Evolutionary conservation across 768 basidiomycete species (phyloP).

Genomic region (Boletales sp.): DNA sequence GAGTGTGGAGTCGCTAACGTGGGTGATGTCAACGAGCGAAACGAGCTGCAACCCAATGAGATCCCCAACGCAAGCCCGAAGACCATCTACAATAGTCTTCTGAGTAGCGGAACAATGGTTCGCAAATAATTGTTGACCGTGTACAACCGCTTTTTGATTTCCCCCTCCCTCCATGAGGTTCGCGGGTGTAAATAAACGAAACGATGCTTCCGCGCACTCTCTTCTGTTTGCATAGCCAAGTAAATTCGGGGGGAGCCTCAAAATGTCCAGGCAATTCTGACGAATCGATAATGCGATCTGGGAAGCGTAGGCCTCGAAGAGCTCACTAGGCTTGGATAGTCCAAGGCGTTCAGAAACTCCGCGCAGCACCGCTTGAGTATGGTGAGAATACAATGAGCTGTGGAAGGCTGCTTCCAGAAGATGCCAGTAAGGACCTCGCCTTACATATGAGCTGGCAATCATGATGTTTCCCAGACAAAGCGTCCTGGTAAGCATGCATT

Average conservation of each 20-base stretch:
- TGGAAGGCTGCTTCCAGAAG: slow-evolving; percentile 64
- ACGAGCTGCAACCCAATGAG: slow-evolving; percentile 62
- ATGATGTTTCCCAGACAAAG: slow-evolving; percentile 73
- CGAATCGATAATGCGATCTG: slow-evolving; percentile 72
- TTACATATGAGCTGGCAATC: slow-evolving; percentile 69
- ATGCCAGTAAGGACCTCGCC: slow-evolving; percentile 86
- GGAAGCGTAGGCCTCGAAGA: slow-evolving; percentile 77
- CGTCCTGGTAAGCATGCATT: slow-evolving; percentile 70
- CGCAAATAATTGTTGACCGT: slow-evolving; percentile 48
- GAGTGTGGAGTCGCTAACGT: slow-evolving; percentile 15
- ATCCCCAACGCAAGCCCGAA: slow-evolving; percentile 63
- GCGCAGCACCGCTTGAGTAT: slow-evolving; percentile 49
- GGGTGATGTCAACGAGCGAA: slow-evolving; percentile 38
- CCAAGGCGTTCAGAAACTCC: slow-evolving; percentile 69
- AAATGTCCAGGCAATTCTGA: slow-evolving; percentile 45
- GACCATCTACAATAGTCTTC: slow-evolving; percentile 46
- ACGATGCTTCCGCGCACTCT: slow-evolving; percentile 64
- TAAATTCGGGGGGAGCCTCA: slow-evolving; percentile 62
- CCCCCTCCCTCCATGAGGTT: slow-evolving; percentile 49
- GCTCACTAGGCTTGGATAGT: slow-evolving; percentile 49
- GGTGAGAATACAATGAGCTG: slow-evolving; percentile 23
- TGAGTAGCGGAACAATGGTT: slow-evolving; percentile 62
- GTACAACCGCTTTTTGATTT: slow-evolving; percentile 22
- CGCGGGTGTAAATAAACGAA: slow-evolving; percentile 63
- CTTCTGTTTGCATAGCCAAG: slow-evolving; percentile 72